Evolutionary conservation across 192 early-diverging fungal genomes (phyloP), one percentile per base, ranked within the genome.

Genomic region (Backusella australiensis): DNA sequence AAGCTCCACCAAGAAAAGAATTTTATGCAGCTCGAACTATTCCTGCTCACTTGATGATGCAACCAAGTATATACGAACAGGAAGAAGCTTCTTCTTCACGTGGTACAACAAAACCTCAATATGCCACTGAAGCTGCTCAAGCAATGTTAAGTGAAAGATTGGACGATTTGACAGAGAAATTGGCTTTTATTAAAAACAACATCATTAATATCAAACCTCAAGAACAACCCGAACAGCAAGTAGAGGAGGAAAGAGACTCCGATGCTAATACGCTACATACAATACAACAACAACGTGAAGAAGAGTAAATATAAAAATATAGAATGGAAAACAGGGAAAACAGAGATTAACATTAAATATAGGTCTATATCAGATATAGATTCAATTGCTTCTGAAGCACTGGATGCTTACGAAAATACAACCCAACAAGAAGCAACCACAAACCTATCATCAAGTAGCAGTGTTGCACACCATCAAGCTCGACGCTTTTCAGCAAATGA

Each of bases 131-230:
- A 5, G 72, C 75, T 9, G 75, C 79, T 3, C 74, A 80, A 23
- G 63, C 72, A 17, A 29, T 80, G 3, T 38, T 80, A 56, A 76
- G 46, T 59, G 79, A 73, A 39, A 36, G 49, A 41, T 34, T 80
- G 29, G 80, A 81, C 21, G 75, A 77, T 49, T 46, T 81, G 49
- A 81, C 75, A 3, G 75, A 81, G 53, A 81, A 81, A 36, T 38
- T 81, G 19, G 29, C 49, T 8, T 77, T 44, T 73, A 81, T 81
- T 21, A 71, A 75, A 68, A 76, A 74, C 4, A 81, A 72, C 67
- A 81, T 81, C 14, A 81, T 81, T 44, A 21, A 76, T 53, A 72
- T 79, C 49, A 42, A 65, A 19, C 26, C 63, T 38, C 56, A 35
- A 74, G 11, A 41, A n/a, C 53, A 63, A n/a, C 6, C 3, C 12